Conservation (phyloP, 2,329 filamentous ascomycete species). For the Diplodia scrobiculata region DNA sequence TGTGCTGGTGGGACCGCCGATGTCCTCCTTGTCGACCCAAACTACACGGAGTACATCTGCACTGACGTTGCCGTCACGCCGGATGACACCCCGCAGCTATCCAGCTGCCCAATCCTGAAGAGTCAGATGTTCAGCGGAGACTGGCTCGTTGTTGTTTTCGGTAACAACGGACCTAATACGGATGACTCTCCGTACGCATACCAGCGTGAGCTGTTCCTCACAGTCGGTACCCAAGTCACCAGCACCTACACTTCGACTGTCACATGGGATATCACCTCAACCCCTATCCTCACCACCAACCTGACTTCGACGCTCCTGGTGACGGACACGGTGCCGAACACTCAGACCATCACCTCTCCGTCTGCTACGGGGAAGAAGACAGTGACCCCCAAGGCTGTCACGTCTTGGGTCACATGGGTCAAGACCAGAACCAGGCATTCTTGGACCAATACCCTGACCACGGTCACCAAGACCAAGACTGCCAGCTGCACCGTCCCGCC, state of each 20-base stretch:
- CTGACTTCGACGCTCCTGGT: slow-evolving; percentile 36
- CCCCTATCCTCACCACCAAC: slow-evolving; percentile 37
- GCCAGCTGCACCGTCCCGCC: slow-evolving; percentile 45
- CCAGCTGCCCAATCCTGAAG: slow-evolving; percentile 50
- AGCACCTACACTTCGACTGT: slow-evolving; percentile 41
- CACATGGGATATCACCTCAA: slow-evolving; percentile 39
- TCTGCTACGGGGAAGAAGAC: slow-evolving; percentile 42
- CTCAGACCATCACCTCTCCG: slow-evolving; percentile 39
- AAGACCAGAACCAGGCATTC: slow-evolving; percentile 32
- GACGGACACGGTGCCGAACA: slow-evolving; percentile 37
- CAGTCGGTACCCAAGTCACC: slow-evolving; percentile 39
- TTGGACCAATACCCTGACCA: slow-evolving; percentile 36
- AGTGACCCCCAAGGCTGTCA: slow-evolving; percentile 38
- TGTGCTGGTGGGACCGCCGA: slow-evolving; percentile 48
- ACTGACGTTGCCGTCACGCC: slow-evolving; percentile 47
- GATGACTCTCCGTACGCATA: slow-evolving; percentile 50
- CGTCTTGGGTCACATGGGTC: slow-evolving; percentile 38
- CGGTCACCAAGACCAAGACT: slow-evolving; percentile 43
- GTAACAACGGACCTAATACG: slow-evolving; percentile 46
- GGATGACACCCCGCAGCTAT: slow-evolving; percentile 44
- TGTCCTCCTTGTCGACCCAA: slow-evolving; percentile 49
- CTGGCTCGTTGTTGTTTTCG: slow-evolving; percentile 50
- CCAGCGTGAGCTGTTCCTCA: slow-evolving; percentile 46
- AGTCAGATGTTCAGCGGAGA: slow-evolving; percentile 49
- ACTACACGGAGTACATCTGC: slow-evolving; percentile 47